Conservation (phyloP, 1,139 yeast species). For the Magnusiomyces tetraspermus region DNA sequence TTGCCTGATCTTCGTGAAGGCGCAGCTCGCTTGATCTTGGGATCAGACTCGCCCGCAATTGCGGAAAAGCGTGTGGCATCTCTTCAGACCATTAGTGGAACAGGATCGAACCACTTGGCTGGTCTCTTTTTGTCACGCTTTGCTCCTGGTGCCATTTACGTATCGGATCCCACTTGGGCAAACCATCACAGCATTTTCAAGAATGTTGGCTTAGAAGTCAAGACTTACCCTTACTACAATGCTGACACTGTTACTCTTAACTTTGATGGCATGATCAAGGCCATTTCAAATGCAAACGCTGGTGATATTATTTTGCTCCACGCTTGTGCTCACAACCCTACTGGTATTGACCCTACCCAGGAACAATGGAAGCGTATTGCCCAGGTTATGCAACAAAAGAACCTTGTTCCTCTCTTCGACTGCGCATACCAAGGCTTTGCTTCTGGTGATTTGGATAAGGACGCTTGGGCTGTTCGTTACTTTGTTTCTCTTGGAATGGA, state of each 20-base stretch:
- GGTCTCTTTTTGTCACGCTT: conserved; percentile 47
- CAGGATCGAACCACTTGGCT: conserved; percentile 64
- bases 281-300: conserved; percentile 60
- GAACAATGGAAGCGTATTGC: conserved; percentile 78
- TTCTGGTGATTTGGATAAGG: conserved; percentile 73
- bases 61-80: conserved; percentile 43
- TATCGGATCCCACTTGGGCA: conserved; percentile 72
- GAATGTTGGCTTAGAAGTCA: conserved; percentile 41
- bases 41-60: conserved; percentile 33
- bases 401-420: conserved; percentile 81
- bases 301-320: conserved; percentile 81
- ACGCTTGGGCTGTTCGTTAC: conserved; percentile 78
- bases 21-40: conserved; percentile 58
- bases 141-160: conserved; percentile 39
- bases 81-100: conserved; percentile 64
- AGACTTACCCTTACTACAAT: conserved; percentile 60
- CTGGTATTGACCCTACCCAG: conserved; percentile 85
- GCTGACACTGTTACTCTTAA: conserved; percentile 52
- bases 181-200: conserved; percentile 49
- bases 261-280: conserved; percentile 54
- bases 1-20: conserved; percentile 61
- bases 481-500: conserved; percentile 52
- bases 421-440: conserved; percentile 98
- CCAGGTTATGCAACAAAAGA: conserved; percentile 48
- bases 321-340: conserved; percentile 97